These are phyloP conservation scores for Nemania diffusa DNA, from an alignment of 2,329 filamentous ascomycete species.

Conservation along the genomic window DNA sequence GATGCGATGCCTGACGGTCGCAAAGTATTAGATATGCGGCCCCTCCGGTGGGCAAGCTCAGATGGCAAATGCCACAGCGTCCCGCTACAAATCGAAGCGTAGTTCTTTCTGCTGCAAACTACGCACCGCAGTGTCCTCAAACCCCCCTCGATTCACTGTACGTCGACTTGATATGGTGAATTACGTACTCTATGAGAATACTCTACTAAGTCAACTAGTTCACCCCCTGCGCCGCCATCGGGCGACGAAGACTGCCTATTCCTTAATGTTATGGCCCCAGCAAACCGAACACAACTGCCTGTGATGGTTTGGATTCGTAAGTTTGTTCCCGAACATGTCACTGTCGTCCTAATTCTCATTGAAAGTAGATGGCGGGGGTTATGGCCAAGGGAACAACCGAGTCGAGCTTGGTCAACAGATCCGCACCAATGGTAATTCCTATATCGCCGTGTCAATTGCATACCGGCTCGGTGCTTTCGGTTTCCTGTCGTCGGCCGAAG, in stretches of 20 bases:
- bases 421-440: conserved; percentile 54
- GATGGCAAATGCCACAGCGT: conserved; percentile 56
- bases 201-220: conserved; percentile 15
- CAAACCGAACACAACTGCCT: conserved; percentile 48
- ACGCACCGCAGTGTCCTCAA: conserved; percentile 52
- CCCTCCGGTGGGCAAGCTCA: conserved; percentile 55
- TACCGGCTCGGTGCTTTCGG: conserved; percentile 59
- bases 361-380: conserved; percentile 58
- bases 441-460: conserved; percentile 56
- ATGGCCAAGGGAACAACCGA: conserved; percentile 45
- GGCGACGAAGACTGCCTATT: conserved; percentile 60
- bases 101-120: conserved; percentile 47
- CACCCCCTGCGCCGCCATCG: conserved; percentile 24
- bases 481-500: conserved; percentile 59
- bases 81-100: conserved; percentile 47
- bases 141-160: conserved; percentile 34
- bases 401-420: conserved; percentile 42
- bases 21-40: conserved; percentile 58
- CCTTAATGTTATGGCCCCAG: conserved; percentile 58
- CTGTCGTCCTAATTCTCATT: conserved; percentile 25
- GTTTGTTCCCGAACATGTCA: conserved; percentile 13
- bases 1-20: conserved; percentile 23
- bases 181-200: not conserved
- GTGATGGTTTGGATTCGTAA: conserved; percentile 61
- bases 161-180: conserved; percentile 3